Evolutionary conservation across 129 eudicot genomes (phyloP).

Genomic region (Flaveria trinervia): DNA sequence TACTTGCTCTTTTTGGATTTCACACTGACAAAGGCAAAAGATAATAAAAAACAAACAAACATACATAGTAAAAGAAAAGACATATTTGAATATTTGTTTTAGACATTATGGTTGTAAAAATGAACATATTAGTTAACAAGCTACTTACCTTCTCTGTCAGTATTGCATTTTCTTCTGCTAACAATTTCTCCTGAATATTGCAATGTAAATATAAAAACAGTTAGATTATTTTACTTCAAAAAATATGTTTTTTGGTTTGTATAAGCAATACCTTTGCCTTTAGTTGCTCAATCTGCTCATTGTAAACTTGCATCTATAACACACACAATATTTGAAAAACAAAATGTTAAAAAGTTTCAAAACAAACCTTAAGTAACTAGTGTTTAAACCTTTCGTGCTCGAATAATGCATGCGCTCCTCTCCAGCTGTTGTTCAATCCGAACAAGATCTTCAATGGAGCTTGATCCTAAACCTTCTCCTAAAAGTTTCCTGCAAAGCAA

Average conservation of each 20-base stretch:
- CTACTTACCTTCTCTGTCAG: conserved; percentile 67
- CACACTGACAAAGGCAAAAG: conserved; percentile 36
- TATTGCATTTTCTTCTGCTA: conserved; percentile 67
- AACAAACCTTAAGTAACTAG: conserved; percentile 1
- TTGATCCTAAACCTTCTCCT: conserved; percentile 75
- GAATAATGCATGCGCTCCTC: conserved; percentile 57
- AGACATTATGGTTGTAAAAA: not conserved
- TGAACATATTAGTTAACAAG: not conserved
- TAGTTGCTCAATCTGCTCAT: conserved; percentile 71
- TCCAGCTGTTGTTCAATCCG: conserved; percentile 78
- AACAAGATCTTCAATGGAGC: conserved; percentile 72
- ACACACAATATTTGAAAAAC: conserved; percentile 9
- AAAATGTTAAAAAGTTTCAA: not conserved
- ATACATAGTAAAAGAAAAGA: not conserved
- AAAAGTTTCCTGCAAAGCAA: conserved; percentile 56
- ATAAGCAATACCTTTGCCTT: conserved; percentile 56
- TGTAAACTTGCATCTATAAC: conserved; percentile 70
- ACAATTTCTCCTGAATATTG: conserved; percentile 59
- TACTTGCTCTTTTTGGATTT: conserved; percentile 32
- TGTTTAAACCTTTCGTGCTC: conserved; percentile 72
- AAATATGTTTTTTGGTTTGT: not conserved
- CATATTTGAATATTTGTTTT: not conserved
- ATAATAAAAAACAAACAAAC: not conserved
- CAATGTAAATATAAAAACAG: not conserved
- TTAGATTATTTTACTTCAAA: no score